Conservation (phyloP, 495 filamentous ascomycete species). For the Lasiosphaeris hirsuta region DNA sequence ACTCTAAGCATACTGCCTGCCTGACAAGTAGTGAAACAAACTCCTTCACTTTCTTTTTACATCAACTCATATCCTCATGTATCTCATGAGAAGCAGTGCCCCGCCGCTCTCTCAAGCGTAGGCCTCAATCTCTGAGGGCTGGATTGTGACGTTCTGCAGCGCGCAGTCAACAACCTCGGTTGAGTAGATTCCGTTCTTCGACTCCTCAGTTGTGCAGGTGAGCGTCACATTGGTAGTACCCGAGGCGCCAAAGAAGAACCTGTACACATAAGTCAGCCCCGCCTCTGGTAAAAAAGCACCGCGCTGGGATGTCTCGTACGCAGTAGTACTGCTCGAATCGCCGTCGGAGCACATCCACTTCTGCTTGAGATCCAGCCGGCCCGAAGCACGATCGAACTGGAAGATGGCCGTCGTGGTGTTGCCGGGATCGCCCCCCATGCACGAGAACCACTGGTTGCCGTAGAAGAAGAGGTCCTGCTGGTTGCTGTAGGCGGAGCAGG, state of each 20-base stretch:
- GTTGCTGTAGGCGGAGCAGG: constrained; percentile 33
- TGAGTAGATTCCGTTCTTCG: constrained; percentile 38
- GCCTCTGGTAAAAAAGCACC: background rate
- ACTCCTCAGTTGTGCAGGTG: constrained; percentile 29
- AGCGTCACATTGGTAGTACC: constrained; percentile 23
- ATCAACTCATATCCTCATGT: background rate
- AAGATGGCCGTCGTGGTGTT: constrained; percentile 23
- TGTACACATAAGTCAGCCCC: background rate
- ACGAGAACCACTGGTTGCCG: constrained; percentile 33
- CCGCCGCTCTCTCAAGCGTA: background rate
- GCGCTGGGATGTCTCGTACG: background rate
- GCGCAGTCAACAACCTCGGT: constrained; percentile 28
- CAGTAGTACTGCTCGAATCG: constrained; percentile 26
- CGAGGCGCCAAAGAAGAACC: constrained; percentile 2
- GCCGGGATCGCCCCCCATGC: constrained; percentile 8
- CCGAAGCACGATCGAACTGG: constrained; percentile 30
- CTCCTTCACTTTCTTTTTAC: background rate
- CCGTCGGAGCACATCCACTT: constrained; percentile 36
- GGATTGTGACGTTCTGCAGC: constrained; percentile 10
- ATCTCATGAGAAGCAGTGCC: background rate
- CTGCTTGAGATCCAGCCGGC: constrained; percentile 34
- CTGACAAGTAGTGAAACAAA: background rate
- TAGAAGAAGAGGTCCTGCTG: constrained; percentile 42
- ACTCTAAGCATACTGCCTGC: too few species aligned
- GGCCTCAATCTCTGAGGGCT: background rate